Evolutionary conservation across 192 early-diverging fungal genomes (phyloP).

Genomic region (Dimargaris verticillata): DNA sequence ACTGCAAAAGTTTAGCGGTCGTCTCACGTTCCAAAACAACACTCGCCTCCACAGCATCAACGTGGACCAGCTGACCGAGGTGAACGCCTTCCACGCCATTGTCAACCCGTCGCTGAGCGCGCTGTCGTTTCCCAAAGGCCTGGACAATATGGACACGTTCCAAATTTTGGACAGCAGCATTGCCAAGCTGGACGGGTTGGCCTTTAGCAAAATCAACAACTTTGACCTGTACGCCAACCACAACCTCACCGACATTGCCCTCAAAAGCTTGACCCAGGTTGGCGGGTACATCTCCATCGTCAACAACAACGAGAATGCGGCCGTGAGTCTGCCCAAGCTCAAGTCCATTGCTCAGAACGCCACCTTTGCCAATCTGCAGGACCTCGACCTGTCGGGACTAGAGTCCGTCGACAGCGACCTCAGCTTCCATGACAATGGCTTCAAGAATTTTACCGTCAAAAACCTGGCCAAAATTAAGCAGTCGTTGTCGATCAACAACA

Average conservation of each 20-base stretch:
- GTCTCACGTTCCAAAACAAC: constrained; percentile 36
- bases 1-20: constrained; percentile 15
- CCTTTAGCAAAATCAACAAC: constrained; percentile 21
- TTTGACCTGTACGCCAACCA: constrained; percentile 39
- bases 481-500: constrained; percentile 38
- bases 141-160: constrained; percentile 25
- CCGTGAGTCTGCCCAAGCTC: constrained; percentile 30
- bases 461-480: constrained; percentile 29
- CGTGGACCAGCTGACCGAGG: constrained; percentile 18
- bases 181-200: constrained; percentile 20
- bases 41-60: constrained; percentile 30
- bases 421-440: constrained; percentile 37
- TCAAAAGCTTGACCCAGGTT: constrained; percentile 26
- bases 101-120: constrained; percentile 30
- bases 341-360: constrained; percentile 32
- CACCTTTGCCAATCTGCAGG: constrained; percentile 34
- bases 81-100: constrained; percentile 31
- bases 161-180: constrained; percentile 33
- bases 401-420: constrained; percentile 31
- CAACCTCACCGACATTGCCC: constrained; percentile 30
- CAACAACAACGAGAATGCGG: constrained; percentile 31
- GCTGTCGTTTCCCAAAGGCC: constrained; percentile 26
- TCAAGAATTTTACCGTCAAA: constrained; percentile 30
- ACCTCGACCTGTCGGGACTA: constrained; percentile 29
- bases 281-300: constrained; percentile 33